Evolutionary conservation across 768 basidiomycete species (phyloP), one percentile per base, ranked within the genome.

Genomic region (Solioccasus polychromus): DNA sequence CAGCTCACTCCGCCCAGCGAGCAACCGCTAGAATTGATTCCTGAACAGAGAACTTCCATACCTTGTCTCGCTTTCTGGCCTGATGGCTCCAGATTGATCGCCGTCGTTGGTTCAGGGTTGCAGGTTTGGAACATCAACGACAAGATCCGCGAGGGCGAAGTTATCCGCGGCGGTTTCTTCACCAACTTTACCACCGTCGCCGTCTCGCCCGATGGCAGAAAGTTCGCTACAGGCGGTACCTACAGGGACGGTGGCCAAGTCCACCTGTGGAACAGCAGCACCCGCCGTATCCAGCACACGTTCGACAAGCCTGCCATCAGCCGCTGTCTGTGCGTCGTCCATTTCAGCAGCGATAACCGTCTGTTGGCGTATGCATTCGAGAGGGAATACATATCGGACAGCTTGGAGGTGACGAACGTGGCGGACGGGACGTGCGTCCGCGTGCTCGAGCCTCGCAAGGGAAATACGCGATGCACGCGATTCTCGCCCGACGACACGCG

Each of bases 371-470:
- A 53, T 12, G 47, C 57, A n/a, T 46, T 60, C 20, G 57, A 58
- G 14, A 37, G 57, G 17, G 57, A 58, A 46, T 58, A 58, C 54
- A 60, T 58, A 54, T 60, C 58, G 9, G 57, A 58, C 35, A 49
- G 45, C 15, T 0, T 58, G 15, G 57, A 58, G 45, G 50, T 58
- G 35, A 41, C 54, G 31, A 26, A 39, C 32, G 44, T 31, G 31
- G n/a, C 38, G 10, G 47, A 58, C 20, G 57, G 57, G 28, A 39
- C 23, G 8, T 38, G 45, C 25, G 50, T 58, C 1, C 17, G 35
- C 12, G 50, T 60, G 10, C 58, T 58, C 34, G 57, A 57, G 8
- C 54, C 54, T 6, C 47, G 57, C 3, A 58, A 58, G 41, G 57
- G 57, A 3, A 58, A 58, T 10, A 57, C 50, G 22, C 44, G 57